Percentiles rank a stretch among this genome's conserved stretches.
These are phyloP conservation scores for Echinosophora koreensis DNA, from an alignment of 306 rosid genomes.

Conservation along the genomic window DNA sequence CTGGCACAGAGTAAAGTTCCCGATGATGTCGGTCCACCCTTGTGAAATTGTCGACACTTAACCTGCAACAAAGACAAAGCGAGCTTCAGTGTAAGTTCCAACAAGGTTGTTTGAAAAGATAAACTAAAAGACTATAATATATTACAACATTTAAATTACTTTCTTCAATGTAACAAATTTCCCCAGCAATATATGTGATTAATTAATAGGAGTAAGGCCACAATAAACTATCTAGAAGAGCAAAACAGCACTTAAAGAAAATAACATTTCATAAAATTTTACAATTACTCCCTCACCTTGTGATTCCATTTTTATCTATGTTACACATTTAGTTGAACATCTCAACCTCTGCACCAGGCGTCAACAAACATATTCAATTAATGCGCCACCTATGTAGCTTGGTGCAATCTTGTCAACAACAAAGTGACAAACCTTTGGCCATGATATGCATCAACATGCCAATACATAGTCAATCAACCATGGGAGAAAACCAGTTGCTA, in stretches of 20 bases:
- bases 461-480: constrained; percentile 3
- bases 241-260: neutral
- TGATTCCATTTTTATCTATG: neutral
- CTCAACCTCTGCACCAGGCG: neutral
- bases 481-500: neutral
- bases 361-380: constrained; percentile 14
- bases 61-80: constrained; percentile 59
- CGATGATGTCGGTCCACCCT: constrained; percentile 42
- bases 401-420: constrained; percentile 6
- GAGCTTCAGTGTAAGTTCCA: constrained; percentile 43
- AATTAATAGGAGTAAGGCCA: neutral
- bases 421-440: constrained; percentile 19
- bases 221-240: constrained; percentile 10
- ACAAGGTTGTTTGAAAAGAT: constrained; percentile 31
- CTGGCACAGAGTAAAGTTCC: constrained; percentile 54
- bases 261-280: constrained; percentile 14
- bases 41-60: constrained; percentile 52
- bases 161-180: constrained; percentile 7
- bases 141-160: neutral
- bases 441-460: neutral
- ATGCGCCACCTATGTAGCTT: constrained; percentile 8
- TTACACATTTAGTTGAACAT: constrained; percentile 10
- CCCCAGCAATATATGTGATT: constrained; percentile 7
- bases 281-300: neutral
- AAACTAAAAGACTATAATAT: constrained; percentile 15